These are phyloP conservation scores for Vigna trinervia DNA, from an alignment of 306 rosid genomes.

Conservation along the genomic window DNA sequence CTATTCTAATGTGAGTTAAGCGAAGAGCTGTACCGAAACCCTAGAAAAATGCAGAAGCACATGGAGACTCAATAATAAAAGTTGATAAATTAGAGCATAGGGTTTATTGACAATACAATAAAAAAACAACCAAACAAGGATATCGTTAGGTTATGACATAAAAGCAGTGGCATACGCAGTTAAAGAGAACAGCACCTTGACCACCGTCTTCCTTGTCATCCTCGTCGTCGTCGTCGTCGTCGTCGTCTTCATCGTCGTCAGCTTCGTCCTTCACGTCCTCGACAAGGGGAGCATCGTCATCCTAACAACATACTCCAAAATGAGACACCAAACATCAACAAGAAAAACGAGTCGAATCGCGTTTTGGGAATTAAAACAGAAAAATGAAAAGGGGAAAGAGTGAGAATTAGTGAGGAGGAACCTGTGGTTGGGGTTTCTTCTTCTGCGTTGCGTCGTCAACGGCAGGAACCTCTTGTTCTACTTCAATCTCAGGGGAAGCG, in stretches of 20 bases:
- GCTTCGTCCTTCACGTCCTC: constrained; percentile 77
- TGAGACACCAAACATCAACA: neutral
- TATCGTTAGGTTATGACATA: neutral
- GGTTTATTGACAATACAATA: neutral
- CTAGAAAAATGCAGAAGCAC: neutral
- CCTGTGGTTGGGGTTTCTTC: constrained; percentile 57
- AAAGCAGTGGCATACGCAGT: neutral
- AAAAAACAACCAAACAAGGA: neutral
- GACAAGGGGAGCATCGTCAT: constrained; percentile 64
- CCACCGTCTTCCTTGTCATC: constrained; percentile 71
- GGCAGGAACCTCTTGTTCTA: constrained; percentile 44
- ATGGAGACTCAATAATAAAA: neutral
- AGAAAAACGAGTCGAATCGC: neutral
- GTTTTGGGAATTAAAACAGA: neutral
- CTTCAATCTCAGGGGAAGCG: constrained; percentile 44
- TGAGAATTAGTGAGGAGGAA: neutral
- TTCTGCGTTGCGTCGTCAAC: constrained; percentile 54
- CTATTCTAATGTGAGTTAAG: neutral
- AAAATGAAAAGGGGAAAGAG: neutral
- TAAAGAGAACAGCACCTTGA: constrained; percentile 50
- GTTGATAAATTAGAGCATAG: neutral
- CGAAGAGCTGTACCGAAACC: neutral
- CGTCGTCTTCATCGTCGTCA: constrained; percentile 62
- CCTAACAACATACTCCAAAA: constrained; percentile 36
- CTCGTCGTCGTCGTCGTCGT: constrained; percentile 64